Conservation (phyloP, 768 basidiomycete genomes). For the Russula compacta region DNA sequence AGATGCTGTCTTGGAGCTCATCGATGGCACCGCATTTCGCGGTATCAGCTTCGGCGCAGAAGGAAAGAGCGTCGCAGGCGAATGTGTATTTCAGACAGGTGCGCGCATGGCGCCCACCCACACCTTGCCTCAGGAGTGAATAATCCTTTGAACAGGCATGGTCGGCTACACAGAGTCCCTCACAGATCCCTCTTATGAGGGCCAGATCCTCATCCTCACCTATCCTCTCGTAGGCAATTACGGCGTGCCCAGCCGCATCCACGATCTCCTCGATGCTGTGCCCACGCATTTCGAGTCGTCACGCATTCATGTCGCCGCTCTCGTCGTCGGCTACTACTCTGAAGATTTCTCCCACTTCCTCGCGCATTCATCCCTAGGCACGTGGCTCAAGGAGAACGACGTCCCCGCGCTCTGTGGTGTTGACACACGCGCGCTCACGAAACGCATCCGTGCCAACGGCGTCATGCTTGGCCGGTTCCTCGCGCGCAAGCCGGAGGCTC, state of each 20-base stretch:
- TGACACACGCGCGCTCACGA: constrained; percentile 94
- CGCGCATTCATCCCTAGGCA: constrained; percentile 74
- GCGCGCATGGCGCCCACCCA: constrained; percentile 24
- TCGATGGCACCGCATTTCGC: constrained; percentile 78
- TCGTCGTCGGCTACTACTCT: constrained; percentile 91
- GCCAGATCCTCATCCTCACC: constrained; percentile 94
- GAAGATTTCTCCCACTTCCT: constrained; percentile 93
- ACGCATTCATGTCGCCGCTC: constrained; percentile 85
- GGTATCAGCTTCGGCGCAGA: constrained; percentile 93
- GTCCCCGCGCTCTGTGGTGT: constrained; percentile 93
- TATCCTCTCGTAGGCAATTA: constrained; percentile 98
- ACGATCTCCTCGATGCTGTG: constrained; percentile 40
- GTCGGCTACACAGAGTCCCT: constrained; percentile 97
- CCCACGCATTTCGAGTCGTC: constrained; percentile 87
- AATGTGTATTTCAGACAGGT: constrained; percentile 99
- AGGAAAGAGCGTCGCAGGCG: constrained; percentile 84
- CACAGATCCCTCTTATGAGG: constrained; percentile 97
- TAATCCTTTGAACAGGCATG: constrained; percentile 60
- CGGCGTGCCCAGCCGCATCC: constrained; percentile 76
- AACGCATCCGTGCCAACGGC: constrained; percentile 91
- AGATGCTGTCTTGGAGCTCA: constrained; percentile 79
- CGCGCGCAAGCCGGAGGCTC: constrained; percentile 45
- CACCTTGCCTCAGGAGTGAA: constrained; percentile 8
- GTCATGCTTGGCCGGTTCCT: constrained; percentile 84
- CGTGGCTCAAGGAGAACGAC: constrained; percentile 93